Conservation (phyloP, 768 basidiomycete genomes). For the Termitomyces bulborhizus region DNA sequence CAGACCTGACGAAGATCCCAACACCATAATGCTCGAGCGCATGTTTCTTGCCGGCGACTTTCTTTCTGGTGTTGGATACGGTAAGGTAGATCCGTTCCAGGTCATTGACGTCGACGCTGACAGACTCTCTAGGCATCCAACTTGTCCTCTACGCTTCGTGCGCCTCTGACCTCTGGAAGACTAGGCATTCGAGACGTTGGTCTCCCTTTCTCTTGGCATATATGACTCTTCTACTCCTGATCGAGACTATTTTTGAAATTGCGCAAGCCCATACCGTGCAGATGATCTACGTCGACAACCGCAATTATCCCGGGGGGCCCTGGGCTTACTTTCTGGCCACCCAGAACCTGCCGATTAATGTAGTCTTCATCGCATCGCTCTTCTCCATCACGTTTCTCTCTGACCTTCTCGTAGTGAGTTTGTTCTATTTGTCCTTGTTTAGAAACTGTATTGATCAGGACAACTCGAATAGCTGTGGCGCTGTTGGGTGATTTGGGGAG, state of each 20-base stretch:
- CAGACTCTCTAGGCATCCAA: conserved; percentile 19
- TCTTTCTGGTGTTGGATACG: conserved; percentile 27
- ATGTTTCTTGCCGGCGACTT: conserved; percentile 31
- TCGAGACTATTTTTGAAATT: conserved; percentile 26
- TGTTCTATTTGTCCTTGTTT: not conserved
- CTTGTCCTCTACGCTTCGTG: conserved; percentile 23
- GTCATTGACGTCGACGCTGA: not conserved
- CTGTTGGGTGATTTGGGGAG: conserved; percentile 40
- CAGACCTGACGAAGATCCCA: conserved; percentile 20
- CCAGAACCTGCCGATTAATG: conserved; percentile 29
- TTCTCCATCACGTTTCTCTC: conserved; percentile 32
- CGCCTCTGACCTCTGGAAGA: conserved; percentile 25
- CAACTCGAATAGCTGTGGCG: conserved; percentile 32
- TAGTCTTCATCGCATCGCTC: conserved; percentile 28
- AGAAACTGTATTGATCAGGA: not conserved
- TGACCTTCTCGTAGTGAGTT: conserved; percentile 34
- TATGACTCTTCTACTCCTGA: conserved; percentile 23
- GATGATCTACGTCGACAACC: conserved; percentile 26
- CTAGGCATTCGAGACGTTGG: conserved; percentile 12
- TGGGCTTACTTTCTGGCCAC: conserved; percentile 30
- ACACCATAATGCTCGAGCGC: conserved; percentile 23
- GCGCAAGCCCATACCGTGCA: conserved; percentile 28
- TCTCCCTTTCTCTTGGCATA: conserved; percentile 24
- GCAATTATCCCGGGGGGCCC: conserved; percentile 28
- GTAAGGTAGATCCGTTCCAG: conserved; percentile 5